Evolutionary conservation across 805 yeast genomes (phyloP).

Genomic region (Candida bentonensis): DNA sequence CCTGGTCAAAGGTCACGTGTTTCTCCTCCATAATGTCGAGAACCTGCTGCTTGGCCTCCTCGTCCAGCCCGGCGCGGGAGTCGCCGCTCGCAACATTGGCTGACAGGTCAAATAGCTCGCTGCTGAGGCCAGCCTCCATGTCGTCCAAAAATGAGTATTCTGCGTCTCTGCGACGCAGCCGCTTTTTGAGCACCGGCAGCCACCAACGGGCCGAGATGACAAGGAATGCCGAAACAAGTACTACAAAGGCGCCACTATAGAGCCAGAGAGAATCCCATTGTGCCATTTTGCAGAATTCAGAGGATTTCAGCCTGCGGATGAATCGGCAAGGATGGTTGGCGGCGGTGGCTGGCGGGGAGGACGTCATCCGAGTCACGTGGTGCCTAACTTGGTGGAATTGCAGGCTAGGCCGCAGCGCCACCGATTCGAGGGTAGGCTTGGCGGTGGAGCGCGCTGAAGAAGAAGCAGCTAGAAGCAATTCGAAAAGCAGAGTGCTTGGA

Average conservation of each 20-base stretch:
- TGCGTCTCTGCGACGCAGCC: not conserved
- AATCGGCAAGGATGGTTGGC: too few relatives aligned
- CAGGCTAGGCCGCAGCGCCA: too few relatives aligned
- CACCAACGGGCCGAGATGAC: not conserved
- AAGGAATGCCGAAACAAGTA: not conserved
- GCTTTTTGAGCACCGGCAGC: not conserved
- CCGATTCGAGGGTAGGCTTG: too few relatives aligned
- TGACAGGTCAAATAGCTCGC: slow-evolving; percentile 42
- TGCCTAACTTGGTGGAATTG: too few relatives aligned
- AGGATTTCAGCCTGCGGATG: too few relatives aligned
- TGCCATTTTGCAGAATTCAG: too few relatives aligned
- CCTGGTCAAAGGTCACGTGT: slow-evolving; percentile 49
- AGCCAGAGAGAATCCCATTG: not conserved
- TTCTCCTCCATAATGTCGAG: slow-evolving; percentile 38
- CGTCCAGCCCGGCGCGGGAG: slow-evolving; percentile 47
- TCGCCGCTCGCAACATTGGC: slow-evolving; percentile 37
- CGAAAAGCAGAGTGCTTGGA: too few relatives aligned
- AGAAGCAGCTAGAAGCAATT: too few relatives aligned
- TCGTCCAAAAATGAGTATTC: slow-evolving; percentile 30
- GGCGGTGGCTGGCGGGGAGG: too few relatives aligned
- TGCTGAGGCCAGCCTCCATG: slow-evolving; percentile 42
- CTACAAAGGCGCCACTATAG: not conserved
- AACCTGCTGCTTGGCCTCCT: slow-evolving; percentile 36
- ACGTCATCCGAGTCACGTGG: too few relatives aligned
- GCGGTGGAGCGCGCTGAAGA: too few relatives aligned